Conservation (phyloP, 805 yeast species). For the Saccharomycopsis capsularis region DNA sequence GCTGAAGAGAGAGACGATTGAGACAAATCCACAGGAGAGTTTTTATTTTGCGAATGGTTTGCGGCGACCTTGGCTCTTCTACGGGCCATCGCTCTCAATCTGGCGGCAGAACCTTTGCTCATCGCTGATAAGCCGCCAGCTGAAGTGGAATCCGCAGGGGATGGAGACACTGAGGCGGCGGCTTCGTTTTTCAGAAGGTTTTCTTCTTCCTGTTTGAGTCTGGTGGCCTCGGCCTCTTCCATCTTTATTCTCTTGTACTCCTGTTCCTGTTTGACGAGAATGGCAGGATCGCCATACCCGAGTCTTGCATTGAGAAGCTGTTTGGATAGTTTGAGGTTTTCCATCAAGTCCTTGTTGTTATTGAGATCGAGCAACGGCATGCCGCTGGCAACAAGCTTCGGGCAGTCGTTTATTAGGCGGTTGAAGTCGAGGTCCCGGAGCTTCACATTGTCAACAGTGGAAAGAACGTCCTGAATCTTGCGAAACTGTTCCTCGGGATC, state of each 20-base stretch:
- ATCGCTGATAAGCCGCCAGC: conserved; percentile 23
- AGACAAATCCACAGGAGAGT: conserved; percentile 56
- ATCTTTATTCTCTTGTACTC: conserved; percentile 15
- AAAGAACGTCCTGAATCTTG: conserved; percentile 10
- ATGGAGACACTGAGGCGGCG: conserved; percentile 14
- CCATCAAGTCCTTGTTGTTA: conserved; percentile 34
- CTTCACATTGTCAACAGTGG: conserved; percentile 23
- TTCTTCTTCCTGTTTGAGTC: conserved; percentile 21
- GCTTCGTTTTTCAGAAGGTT: too few relatives aligned
- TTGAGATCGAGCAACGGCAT: conserved; percentile 33
- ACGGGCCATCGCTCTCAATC: conserved; percentile 91
- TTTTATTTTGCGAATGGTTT: conserved; percentile 39
- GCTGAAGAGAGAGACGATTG: conserved; percentile 61
- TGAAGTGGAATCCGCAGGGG: conserved; percentile 21
- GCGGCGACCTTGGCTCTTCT: conserved; percentile 75
- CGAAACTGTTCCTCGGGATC: conserved; percentile 17
- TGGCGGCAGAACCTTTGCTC: conserved; percentile 44
- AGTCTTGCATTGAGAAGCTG: conserved; percentile 35
- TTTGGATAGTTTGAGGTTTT: conserved; percentile 45
- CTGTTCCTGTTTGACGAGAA: conserved; percentile 18
- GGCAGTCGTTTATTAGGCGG: conserved; percentile 33
- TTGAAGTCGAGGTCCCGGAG: conserved; percentile 32
- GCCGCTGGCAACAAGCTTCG: conserved; percentile 56
- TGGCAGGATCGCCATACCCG: conserved; percentile 32
- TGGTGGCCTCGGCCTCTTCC: conserved; percentile 22